Conservation (phyloP, 495 filamentous ascomycete genomes). For the Neurospora sublineolata region DNA sequence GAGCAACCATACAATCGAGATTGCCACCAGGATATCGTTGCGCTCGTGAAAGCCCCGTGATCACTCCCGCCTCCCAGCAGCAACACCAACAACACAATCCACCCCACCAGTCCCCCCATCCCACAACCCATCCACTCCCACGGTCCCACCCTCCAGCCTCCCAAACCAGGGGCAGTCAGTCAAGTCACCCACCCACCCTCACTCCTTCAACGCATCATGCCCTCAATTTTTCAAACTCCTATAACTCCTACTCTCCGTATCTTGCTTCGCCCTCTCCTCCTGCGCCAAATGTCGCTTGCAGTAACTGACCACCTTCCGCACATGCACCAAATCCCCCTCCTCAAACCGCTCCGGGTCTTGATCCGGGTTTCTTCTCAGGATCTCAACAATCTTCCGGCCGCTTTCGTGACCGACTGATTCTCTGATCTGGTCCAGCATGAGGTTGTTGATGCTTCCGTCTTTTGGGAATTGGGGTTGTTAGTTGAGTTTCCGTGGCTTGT, state of each 20-base stretch:
- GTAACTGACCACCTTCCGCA: conserved; percentile 45
- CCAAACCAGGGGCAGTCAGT: background rate
- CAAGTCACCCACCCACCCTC: background rate
- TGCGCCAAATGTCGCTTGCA: conserved; percentile 57
- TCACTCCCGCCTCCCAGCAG: too few species aligned
- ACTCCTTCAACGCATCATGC: conserved; percentile 47
- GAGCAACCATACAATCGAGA: too few species aligned
- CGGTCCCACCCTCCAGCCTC: too few species aligned
- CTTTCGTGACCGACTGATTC: conserved; percentile 59
- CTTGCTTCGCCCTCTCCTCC: conserved; percentile 48
- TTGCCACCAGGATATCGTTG: too few species aligned
- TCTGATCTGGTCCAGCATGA: too few species aligned
- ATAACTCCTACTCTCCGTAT: conserved; percentile 20
- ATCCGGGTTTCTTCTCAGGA: conserved; percentile 49
- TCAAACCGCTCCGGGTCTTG: conserved; percentile 41
- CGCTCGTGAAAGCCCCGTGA: too few species aligned
- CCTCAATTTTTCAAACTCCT: conserved; percentile 58
- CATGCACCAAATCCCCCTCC: conserved; percentile 48
- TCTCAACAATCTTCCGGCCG: conserved; percentile 52
- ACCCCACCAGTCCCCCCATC: too few species aligned
- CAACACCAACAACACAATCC: too few species aligned
- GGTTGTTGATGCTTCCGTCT: conserved; percentile 29
- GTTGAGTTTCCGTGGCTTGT: too few species aligned
- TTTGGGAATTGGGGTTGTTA: too few species aligned
- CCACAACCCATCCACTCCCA: too few species aligned